A percentile compares a stretch with the other conserved stretches of the same genome.
phyloP scores from a whole-genome alignment of 2,329 filamentous ascomycete genomes.

The Eurotiales sp. region DNA sequence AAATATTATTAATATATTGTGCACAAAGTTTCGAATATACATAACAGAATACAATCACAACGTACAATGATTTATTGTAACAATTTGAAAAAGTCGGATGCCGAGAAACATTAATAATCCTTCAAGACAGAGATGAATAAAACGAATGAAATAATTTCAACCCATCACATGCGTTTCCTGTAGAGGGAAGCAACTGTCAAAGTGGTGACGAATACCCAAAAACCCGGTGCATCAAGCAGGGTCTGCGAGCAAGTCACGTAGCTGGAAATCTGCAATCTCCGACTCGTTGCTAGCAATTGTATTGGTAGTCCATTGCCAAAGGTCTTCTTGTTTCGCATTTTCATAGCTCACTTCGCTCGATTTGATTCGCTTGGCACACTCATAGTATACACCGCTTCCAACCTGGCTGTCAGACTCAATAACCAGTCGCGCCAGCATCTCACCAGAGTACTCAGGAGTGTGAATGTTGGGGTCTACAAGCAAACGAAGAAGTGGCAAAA shows the following conservation, averaged over 20 bases:
- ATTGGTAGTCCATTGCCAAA: slow-evolving; percentile 49
- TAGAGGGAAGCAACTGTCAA: too few relatives aligned
- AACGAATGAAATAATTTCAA: too few relatives aligned
- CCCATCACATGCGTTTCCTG: too few relatives aligned
- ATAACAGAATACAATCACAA: too few relatives aligned
- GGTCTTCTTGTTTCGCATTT: slow-evolving; percentile 45
- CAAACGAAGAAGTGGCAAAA: slow-evolving; percentile 36
- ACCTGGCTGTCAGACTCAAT: slow-evolving; percentile 29
- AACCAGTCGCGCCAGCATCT: slow-evolving; percentile 40
- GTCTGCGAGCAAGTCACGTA: background rate
- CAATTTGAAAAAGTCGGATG: too few relatives aligned
- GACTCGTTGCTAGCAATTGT: slow-evolving; percentile 20
- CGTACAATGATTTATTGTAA: too few relatives aligned
- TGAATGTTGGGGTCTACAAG: slow-evolving; percentile 36
- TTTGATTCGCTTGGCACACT: slow-evolving; percentile 37
- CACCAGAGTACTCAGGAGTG: slow-evolving; percentile 37
- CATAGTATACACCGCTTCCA: slow-evolving; percentile 43
- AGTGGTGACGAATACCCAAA: too few relatives aligned
- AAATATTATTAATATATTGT: too few relatives aligned
- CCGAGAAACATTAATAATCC: too few relatives aligned
- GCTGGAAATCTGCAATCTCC: background rate
- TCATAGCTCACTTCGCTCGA: slow-evolving; percentile 45
- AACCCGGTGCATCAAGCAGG: too few relatives aligned
- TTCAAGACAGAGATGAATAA: too few relatives aligned
- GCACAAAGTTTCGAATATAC: too few relatives aligned